These are phyloP conservation scores for Serpula lacrymans DNA, from an alignment of 768 basidiomycete genomes.

Conservation along the genomic window DNA sequence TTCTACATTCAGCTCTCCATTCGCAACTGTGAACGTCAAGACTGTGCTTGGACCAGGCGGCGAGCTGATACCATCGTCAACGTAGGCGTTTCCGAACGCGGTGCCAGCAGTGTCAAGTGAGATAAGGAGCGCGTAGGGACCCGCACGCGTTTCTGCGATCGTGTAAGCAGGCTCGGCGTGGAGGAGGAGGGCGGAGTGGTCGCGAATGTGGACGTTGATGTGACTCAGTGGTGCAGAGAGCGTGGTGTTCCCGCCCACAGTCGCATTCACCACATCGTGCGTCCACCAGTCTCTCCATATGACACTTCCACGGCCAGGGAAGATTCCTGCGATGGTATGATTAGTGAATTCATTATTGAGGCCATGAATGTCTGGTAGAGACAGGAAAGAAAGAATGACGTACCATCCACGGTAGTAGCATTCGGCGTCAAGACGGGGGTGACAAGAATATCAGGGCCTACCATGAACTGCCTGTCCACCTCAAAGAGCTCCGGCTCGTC, in stretches of 20 bases:
- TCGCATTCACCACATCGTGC: slow-evolving; percentile 48
- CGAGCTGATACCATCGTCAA: slow-evolving; percentile 60
- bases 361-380: too few relatives aligned
- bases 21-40: slow-evolving; percentile 40
- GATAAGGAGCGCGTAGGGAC: slow-evolving; percentile 55
- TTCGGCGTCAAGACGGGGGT: slow-evolving; percentile 67
- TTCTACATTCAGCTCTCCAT: slow-evolving; percentile 34
- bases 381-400: slow-evolving; percentile 12
- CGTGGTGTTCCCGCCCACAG: slow-evolving; percentile 36
- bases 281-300: slow-evolving; percentile 68
- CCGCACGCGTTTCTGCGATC: slow-evolving; percentile 51
- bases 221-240: slow-evolving; percentile 60
- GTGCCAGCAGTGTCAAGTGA: slow-evolving; percentile 40
- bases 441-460: slow-evolving; percentile 65
- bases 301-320: slow-evolving; percentile 51
- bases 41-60: slow-evolving; percentile 47
- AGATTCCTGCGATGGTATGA: slow-evolving; percentile 37
- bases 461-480: slow-evolving; percentile 60
- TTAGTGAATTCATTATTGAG: slow-evolving; percentile 1
- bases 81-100: slow-evolving; percentile 53
- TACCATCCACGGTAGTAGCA: slow-evolving; percentile 57
- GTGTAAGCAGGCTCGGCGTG: slow-evolving; percentile 59
- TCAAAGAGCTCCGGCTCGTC: slow-evolving; percentile 56
- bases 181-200: slow-evolving; percentile 55
- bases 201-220: slow-evolving; percentile 66